Evolutionary conservation across 441 rosid species (phyloP), one percentile per base, ranked within the genome.

Genomic region (Erodium texanum): DNA sequence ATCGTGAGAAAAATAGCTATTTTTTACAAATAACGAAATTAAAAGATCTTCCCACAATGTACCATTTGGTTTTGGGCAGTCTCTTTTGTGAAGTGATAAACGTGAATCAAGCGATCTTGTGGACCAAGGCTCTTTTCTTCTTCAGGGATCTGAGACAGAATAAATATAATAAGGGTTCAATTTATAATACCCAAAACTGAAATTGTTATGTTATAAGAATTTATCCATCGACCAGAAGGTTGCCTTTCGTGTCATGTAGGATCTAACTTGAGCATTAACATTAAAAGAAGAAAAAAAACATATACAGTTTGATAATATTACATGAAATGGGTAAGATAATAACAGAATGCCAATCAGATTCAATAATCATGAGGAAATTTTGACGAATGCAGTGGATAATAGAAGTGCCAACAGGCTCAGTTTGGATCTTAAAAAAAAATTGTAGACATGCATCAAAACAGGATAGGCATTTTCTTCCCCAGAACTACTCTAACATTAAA

Each of bases 71-170:
- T 89, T 82, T 88, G 98, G 23, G 92, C 85, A 36, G 89, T 65
- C 59, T 92, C 99, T 78, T 86, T 88, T 0, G 79, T 83, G 64
- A 92, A 94, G 81, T 94, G 99, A 74, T 94, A 92, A 63, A 89
- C 98, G 68, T 94, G 97, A 74, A 94, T 89, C 78, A 94, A 78
- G 66, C 96, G 98, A 80, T 89, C 96, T 67, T 77, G 80, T 0
- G 88, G 87, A 77, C 94, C 94, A 12, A 94, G 84, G 76, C 84
- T 83, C 81, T 92, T 94, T 85, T 94, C 98, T 76, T 92, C 99
- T 23, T 92, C 99, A 5, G 99, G 98, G 59, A 94, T 81, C 99
- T 94, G 84, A 71, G 34, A 45, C 66, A 74, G 70, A 43, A 64
- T 43, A 29, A 3, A 29, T 68, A 38, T 63, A 68, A 63, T 67